Evolutionary conservation across 257 asterid species (phyloP), one percentile per base, ranked within the genome.

Genomic region (Voacanga thouarsii): DNA sequence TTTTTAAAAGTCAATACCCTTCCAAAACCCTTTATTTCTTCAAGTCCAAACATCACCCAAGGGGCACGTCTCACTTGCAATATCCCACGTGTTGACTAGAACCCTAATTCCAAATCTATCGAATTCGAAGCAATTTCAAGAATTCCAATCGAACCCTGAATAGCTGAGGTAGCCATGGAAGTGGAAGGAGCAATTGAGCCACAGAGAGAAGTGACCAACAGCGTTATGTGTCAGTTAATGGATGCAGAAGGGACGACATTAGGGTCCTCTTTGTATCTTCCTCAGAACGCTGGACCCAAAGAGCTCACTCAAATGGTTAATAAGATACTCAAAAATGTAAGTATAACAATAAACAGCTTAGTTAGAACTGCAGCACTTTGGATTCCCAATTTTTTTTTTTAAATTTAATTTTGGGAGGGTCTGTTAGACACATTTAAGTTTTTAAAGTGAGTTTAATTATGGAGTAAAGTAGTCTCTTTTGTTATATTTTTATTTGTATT

Each of bases 271-370:
- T 83, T 90, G 78, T 94, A 88, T 84, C 88, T 94, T 39, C 96
- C 99, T 26, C 94, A 86, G 64, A 87, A 75, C 85, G 89, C 97
- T 18, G 94, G 94, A 19, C 97, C 97, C 4, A 88, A 90, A 81
- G 97, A 94, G 77, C 97, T 94, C 15, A 94, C 88, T 82, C 97
- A 90, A 78, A 88, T 92, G 74, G 97, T 92, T 63, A 94, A 94
- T 81, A 76, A 86, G 71, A 90, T 94, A 5, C 96, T 91, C 67
- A 79, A 86, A 53, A 91, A 94, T 67, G 99, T 94, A 88, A 86
- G 84, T 70, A 12, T 21, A 7, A 19, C 18, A 47, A 37, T 47
- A 15, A 44, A 44, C 47, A 53, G 16, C 59, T 15, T n/a, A 53
- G 16, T 53, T 44, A 44, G 9, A 44, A 44, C 6, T 44, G 47